A percentile compares a stretch with the other conserved stretches of the same genome.
These are phyloP conservation scores for Fusarium heterosporum DNA, from an alignment of 2,329 filamentous ascomycete genomes.

Conservation along the genomic window DNA sequence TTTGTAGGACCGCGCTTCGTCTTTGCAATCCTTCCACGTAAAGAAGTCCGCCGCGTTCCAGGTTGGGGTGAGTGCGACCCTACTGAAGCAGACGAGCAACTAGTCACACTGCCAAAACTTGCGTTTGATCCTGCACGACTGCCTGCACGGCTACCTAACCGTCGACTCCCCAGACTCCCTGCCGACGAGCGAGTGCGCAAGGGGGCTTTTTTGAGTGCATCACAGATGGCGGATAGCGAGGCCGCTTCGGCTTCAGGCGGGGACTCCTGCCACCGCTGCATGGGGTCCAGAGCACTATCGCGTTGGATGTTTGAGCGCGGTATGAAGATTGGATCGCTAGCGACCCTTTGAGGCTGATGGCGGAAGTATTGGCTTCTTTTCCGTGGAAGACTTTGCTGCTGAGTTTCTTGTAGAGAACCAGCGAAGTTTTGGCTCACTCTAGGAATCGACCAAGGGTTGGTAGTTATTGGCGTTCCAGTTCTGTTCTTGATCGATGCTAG, in stretches of 20 bases:
- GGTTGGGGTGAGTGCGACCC: constrained; percentile 10
- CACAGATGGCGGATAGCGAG: constrained; percentile 36
- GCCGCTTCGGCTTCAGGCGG: constrained; percentile 40
- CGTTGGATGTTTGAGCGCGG: background rate
- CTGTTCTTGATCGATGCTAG: background rate
- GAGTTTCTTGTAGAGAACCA: background rate
- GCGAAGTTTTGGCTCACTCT: background rate
- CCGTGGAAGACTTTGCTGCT: constrained; percentile 20
- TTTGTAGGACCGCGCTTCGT: background rate
- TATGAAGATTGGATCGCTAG: constrained; percentile 24
- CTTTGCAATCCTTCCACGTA: constrained; percentile 24
- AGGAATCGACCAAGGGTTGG: background rate
- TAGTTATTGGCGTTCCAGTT: background rate
- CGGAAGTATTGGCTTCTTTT: constrained; percentile 27
- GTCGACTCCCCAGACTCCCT: constrained; percentile 22
- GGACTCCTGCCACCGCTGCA: constrained; percentile 44
- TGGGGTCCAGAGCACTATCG: constrained; percentile 24
- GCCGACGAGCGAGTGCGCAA: constrained; percentile 21
- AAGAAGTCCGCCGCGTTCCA: background rate
- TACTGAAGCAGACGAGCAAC: constrained; percentile 28
- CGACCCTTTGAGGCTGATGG: background rate
- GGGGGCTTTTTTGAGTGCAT: constrained; percentile 24
- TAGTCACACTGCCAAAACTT: constrained; percentile 36
- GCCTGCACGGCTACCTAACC: constrained; percentile 22
- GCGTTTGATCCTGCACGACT: constrained; percentile 31